A percentile compares a stretch with the other conserved stretches of the same genome.
Conservation (phyloP, 2,329 filamentous ascomycete species). For the Cytospora leucostoma region DNA sequence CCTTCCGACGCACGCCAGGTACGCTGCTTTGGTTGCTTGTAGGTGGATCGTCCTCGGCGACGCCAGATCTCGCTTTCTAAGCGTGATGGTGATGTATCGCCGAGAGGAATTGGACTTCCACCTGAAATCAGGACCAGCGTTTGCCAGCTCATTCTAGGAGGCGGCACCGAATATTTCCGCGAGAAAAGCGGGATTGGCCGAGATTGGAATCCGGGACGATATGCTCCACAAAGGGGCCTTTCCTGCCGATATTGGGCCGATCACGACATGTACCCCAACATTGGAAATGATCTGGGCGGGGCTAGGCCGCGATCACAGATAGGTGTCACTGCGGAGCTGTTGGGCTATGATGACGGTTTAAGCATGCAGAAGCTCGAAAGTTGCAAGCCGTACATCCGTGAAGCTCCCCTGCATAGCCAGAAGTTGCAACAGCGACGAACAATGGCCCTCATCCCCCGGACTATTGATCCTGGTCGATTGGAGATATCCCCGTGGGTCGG, state of each 20-base stretch:
- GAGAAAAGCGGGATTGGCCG: constrained; percentile 27
- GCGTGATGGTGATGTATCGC: neutral
- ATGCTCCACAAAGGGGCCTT: constrained; percentile 19
- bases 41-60: constrained; percentile 3
- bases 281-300: constrained; percentile 15
- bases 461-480: neutral
- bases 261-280: constrained; percentile 20
- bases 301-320: constrained; percentile 9
- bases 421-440: neutral
- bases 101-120: constrained; percentile 1
- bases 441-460: neutral
- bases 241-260: constrained; percentile 26
- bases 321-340: constrained; percentile 10
- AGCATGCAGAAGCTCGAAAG: neutral
- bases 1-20: constrained; percentile 5
- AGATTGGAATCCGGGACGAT: constrained; percentile 17
- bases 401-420: neutral
- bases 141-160: constrained; percentile 4
- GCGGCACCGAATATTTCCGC: constrained; percentile 25
- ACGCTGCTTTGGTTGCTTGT: constrained; percentile 4
- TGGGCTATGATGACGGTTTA: neutral
- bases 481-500: neutral
- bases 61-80: constrained; percentile 6
- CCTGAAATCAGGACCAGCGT: neutral
- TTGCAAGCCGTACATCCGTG: neutral